Evolutionary conservation across 495 filamentous ascomycete species (phyloP), one percentile per base, ranked within the genome.

Genomic region (Amniculicola lignicola): DNA sequence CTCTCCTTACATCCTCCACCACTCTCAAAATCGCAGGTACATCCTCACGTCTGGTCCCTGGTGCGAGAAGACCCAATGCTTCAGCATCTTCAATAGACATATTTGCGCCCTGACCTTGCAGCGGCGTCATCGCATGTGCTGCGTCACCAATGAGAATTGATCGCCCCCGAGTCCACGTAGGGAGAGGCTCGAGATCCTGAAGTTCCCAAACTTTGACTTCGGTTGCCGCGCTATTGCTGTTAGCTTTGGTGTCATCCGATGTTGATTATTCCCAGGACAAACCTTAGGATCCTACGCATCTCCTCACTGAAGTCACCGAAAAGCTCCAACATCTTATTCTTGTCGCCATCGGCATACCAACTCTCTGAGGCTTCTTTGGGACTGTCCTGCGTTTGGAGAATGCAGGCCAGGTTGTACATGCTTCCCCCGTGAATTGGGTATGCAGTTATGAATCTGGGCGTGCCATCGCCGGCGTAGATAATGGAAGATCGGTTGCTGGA

Each of bases 61-160:
- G 10, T 15, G 31, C 24, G 4, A 51, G 36, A 12, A 51, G 37
- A 24, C 4, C 49, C n/a, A 54, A 49, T 10, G 61, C 61, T 18
- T 62, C 63, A 4, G 60, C 63, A 36, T 66, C 63, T 46, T 66
- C 63, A 14, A 66, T 41, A 10, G 36, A 29, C 42, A 51, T 58
- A 29, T 33, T 41, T 18, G 58, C 62, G 12, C 62, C 62, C 27
- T 52, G 51, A 4, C 25, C 54, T 29, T 51, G 41, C 35, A 49
- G 28, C 2, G 61, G 62, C 15, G 42, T 49, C 62, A 62, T 65
- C 15, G 71, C 68, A 51, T 79, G 78, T 2, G 72, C 75, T 12
- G 76, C 75, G 55, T 81, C 78, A 1, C 78, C 78, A 28, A 77
- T 70, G 12, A 81, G 36, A 4, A 74, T 52, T 4, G 71, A 60